A percentile compares a stretch with the other conserved stretches of the same genome.
phyloP scores from a whole-genome alignment of 192 early-diverging fungal genomes.

The Dimargaris xerosporica region DNA sequence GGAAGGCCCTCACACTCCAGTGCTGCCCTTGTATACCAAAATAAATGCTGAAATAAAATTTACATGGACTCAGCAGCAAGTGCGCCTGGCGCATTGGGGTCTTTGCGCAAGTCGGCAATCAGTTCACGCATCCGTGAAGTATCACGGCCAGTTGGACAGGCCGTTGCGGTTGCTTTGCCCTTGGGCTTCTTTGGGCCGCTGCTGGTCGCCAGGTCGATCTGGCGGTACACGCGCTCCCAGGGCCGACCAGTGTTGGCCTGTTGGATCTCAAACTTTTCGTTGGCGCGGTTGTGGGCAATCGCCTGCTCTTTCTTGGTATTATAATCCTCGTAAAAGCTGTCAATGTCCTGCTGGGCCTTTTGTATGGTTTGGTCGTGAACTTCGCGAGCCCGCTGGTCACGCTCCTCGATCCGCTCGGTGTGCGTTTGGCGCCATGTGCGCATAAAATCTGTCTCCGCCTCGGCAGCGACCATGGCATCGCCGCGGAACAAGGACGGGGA shows the following conservation, averaged over 20 bases:
- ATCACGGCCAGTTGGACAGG: slow-evolving; percentile 27
- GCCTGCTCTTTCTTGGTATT: slow-evolving; percentile 54
- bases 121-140: slow-evolving; percentile 54
- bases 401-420: slow-evolving; percentile 32
- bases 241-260: slow-evolving; percentile 39
- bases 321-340: slow-evolving; percentile 68
- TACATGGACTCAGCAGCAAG: background rate
- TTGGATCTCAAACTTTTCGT: slow-evolving; percentile 29
- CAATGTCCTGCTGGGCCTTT: slow-evolving; percentile 46
- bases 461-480: slow-evolving; percentile 2
- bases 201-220: slow-evolving; percentile 40
- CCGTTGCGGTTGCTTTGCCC: slow-evolving; percentile 15
- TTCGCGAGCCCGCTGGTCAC: slow-evolving; percentile 34
- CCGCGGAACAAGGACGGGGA: slow-evolving; percentile 11
- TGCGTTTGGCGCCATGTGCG: slow-evolving; percentile 50
- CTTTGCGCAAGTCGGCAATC: slow-evolving; percentile 49
- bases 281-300: slow-evolving; percentile 41
- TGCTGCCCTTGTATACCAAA: no score
- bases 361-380: slow-evolving; percentile 41
- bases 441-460: slow-evolving; percentile 24
- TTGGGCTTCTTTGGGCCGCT: slow-evolving; percentile 23
- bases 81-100: slow-evolving; percentile 47
- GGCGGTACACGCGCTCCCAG: slow-evolving; percentile 57
- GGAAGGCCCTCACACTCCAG: no score
- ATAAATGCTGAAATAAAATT: no score